Evolutionary conservation across 129 eudicot species (phyloP).

Genomic region (Saposhnikovia divaricata): DNA sequence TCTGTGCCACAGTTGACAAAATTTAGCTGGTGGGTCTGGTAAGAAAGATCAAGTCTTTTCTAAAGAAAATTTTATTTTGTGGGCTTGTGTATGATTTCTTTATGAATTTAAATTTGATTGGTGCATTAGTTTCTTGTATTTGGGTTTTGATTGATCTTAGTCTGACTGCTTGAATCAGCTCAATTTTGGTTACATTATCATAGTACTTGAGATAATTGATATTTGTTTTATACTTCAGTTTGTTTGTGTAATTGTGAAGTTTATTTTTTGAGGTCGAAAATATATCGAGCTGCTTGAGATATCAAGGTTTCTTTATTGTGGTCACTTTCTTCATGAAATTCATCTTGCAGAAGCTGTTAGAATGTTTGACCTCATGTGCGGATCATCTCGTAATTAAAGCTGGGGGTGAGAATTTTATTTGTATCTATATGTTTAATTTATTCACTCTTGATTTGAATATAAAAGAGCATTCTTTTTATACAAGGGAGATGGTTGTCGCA

Average conservation of each 20-base stretch:
- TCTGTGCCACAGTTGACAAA: background rate
- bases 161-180: background rate
- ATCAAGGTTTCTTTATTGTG: conserved; percentile 17
- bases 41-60: background rate
- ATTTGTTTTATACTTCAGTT: background rate
- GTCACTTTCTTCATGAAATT: conserved; percentile 20
- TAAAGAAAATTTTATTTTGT: background rate
- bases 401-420: conserved; percentile 9
- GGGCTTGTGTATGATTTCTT: background rate
- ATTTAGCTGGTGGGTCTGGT: conserved; percentile 3
- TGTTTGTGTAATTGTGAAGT: background rate
- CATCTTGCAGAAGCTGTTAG: conserved; percentile 25
- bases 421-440: background rate
- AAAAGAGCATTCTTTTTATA: conserved; percentile 9
- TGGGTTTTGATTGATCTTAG: background rate
- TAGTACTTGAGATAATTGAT: background rate
- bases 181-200: background rate
- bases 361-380: conserved; percentile 12
- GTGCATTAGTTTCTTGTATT: background rate
- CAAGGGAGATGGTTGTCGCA: conserved; percentile 5
- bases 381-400: conserved; percentile 13
- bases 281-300: conserved; percentile 35
- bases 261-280: too few species aligned
- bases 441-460: background rate
- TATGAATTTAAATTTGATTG: background rate